Conservation (phyloP, 78 protist genomes). For the Pelomyxa schiedti region DNA sequence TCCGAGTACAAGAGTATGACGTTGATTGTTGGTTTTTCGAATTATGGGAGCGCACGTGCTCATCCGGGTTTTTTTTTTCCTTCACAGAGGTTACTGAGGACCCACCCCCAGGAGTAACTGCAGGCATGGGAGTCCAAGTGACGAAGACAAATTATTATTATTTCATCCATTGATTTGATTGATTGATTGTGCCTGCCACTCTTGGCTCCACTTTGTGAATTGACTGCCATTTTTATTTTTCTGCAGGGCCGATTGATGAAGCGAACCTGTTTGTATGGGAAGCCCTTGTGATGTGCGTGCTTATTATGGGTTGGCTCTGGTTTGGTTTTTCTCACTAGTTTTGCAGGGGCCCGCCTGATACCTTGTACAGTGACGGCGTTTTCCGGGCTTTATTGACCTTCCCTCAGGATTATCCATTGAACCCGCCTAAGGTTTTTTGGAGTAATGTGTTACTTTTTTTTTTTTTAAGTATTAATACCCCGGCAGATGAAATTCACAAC, state of each 20-base stretch:
- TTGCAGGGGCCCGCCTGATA: slow-evolving; percentile 59
- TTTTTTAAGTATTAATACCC: slow-evolving; percentile 25
- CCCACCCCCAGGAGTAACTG: neutral
- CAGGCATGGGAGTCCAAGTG: too few species aligned
- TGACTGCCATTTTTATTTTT: too few species aligned
- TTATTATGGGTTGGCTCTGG: neutral
- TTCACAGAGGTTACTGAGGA: neutral
- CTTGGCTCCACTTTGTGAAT: too few species aligned
- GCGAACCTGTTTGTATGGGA: slow-evolving; percentile 74
- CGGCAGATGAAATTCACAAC: slow-evolving; percentile 76
- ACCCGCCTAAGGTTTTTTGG: slow-evolving; percentile 47
- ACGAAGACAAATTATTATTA: too few species aligned
- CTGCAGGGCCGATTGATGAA: slow-evolving; percentile 77
- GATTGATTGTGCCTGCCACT: too few species aligned
- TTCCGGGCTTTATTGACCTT: slow-evolving; percentile 63
- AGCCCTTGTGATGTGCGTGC: slow-evolving; percentile 30
- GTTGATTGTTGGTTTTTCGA: too few species aligned
- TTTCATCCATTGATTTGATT: too few species aligned
- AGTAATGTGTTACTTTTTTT: neutral
- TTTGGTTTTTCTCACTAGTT: neutral
- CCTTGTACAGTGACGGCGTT: slow-evolving; percentile 75
- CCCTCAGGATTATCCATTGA: slow-evolving; percentile 72
- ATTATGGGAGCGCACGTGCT: neutral
- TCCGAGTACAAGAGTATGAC: neutral
- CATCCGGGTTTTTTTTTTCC: neutral